These are phyloP conservation scores for Globisporangium apiculatum DNA, from an alignment of 352 stramenopile species.

Conservation along the genomic window DNA sequence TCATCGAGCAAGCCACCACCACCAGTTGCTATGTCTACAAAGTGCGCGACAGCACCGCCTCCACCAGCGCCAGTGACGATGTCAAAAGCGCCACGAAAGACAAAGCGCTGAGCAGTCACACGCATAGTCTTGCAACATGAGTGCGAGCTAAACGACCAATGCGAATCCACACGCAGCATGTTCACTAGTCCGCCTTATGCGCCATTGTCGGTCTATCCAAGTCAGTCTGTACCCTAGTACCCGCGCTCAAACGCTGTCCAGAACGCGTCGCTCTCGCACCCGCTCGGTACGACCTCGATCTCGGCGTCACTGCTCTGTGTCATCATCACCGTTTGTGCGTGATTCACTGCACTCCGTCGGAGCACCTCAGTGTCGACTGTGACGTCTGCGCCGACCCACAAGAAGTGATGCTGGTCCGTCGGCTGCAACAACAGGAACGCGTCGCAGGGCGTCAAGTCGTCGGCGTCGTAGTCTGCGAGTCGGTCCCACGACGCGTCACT, in stretches of 20 bases:
- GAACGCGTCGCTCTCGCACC: slow-evolving; percentile 45
- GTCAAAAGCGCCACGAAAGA: not conserved
- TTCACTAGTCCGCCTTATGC: too few relatives aligned
- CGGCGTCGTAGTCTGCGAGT: slow-evolving; percentile 52
- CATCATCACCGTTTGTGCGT: not conserved
- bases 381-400: slow-evolving; percentile 34
- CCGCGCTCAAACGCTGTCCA: slow-evolving; percentile 52
- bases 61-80: not conserved
- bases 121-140: not conserved
- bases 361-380: slow-evolving; percentile 8
- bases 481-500: slow-evolving; percentile 29
- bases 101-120: not conserved
- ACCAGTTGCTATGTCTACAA: not conserved
- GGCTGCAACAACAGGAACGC: slow-evolving; percentile 28
- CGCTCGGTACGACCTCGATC: slow-evolving; percentile 21
- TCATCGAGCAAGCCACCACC: slow-evolving; percentile 10
- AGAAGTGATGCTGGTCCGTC: slow-evolving; percentile 10
- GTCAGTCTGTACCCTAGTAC: slow-evolving; percentile 23
- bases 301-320: not conserved
- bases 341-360: slow-evolving; percentile 13
- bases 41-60: not conserved
- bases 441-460: slow-evolving; percentile 32
- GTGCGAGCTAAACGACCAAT: too few relatives aligned
- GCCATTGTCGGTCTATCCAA: too few relatives aligned
- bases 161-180: too few relatives aligned